phyloP scores from a whole-genome alignment of 768 basidiomycete genomes.

The Mycena metata region DNA sequence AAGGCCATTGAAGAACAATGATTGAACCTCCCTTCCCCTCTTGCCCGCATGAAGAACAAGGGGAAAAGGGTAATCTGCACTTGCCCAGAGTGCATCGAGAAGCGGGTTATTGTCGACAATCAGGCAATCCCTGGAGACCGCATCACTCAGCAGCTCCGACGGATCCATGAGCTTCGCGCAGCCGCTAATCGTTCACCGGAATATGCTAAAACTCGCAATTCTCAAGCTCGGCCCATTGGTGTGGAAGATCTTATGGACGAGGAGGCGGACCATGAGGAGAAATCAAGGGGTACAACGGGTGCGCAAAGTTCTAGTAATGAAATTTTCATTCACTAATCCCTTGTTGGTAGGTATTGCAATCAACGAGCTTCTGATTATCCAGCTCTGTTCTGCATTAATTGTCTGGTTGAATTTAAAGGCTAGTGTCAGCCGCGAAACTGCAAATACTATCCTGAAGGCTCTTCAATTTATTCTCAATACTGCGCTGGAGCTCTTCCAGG shows the following conservation, averaged over 20 bases:
- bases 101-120: neutral
- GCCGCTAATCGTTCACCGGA: conserved; percentile 10
- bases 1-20: neutral
- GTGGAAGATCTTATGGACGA: neutral
- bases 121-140: conserved; percentile 8
- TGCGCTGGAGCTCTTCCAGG: conserved; percentile 21
- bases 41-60: conserved; percentile 5
- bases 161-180: conserved; percentile 11
- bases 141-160: conserved; percentile 9
- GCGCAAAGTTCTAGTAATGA: neutral
- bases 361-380: conserved; percentile 9
- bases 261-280: neutral
- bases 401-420: conserved; percentile 32
- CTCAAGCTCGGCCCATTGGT: neutral
- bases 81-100: conserved; percentile 14
- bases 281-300: conserved; percentile 5
- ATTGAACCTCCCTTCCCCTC: neutral
- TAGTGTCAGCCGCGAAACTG: conserved; percentile 27
- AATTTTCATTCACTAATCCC: neutral
- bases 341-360: conserved; percentile 6
- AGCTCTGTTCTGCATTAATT: conserved; percentile 29
- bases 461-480: conserved; percentile 29
- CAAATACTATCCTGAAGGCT: conserved; percentile 28
- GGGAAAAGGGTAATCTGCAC: conserved; percentile 20
- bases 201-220: neutral